A percentile compares a stretch with the other conserved stretches of the same genome.
These are phyloP conservation scores for Toxoplasma gondii DNA, from an alignment of 169 alveolate species.

Conservation along the genomic window DNA sequence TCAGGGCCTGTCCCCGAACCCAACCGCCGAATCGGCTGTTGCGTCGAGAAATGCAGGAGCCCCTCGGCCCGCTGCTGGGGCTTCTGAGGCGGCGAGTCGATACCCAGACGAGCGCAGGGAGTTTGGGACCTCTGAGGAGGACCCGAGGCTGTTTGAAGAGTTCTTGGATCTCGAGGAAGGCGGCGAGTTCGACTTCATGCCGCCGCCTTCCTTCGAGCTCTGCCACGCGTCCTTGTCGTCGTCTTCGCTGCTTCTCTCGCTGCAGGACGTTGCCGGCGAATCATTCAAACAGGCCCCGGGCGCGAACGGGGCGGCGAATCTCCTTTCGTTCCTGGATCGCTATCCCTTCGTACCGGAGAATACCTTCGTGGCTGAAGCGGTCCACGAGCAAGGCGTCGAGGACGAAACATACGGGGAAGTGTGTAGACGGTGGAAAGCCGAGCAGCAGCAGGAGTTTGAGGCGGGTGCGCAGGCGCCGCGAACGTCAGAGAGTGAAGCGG, in stretches of 20 bases:
- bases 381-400: neutral
- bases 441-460: neutral
- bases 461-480: neutral
- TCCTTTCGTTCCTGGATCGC: neutral
- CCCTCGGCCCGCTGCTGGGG: neutral
- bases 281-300: neutral
- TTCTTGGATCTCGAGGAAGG: neutral
- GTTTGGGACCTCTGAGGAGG: neutral
- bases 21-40: too few species aligned
- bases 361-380: neutral
- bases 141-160: neutral
- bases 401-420: conserved; percentile 10
- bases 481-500: neutral
- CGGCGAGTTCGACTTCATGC: neutral
- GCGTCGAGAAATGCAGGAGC: neutral
- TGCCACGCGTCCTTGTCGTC: neutral
- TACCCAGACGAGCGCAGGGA: neutral
- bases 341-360: neutral
- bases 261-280: neutral
- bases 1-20: too few species aligned
- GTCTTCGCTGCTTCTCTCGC: neutral
- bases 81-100: too few species aligned
- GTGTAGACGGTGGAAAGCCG: neutral
- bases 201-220: neutral
- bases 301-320: neutral